Evolutionary conservation across 768 basidiomycete species (phyloP), one percentile per base, ranked within the genome.

Genomic region (Phaeotremella skinneri): DNA sequence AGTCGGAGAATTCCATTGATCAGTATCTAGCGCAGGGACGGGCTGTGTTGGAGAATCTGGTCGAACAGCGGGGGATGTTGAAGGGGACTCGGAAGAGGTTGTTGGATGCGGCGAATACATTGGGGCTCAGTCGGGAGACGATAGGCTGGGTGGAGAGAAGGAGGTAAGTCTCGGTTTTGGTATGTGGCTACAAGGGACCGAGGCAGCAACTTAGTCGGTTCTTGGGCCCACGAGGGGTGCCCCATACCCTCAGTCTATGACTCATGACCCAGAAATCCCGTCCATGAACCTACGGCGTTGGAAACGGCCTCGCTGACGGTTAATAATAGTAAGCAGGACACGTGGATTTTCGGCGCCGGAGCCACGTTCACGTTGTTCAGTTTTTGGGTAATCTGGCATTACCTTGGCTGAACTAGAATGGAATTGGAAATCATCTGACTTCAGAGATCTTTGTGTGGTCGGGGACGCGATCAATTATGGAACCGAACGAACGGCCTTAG

Each of bases 81-180:
- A 98, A 97, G 78, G 93, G 78, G 41, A 97, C 96, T 0, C 88
- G 90, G 73, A 83, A 85, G 66, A 82, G 89, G 55, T 78, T 99
- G 50, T 78, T 96, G 56, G 87, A 90, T 73, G 87, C 91, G 42
- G 96, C 93, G 48, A 97, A 96, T 77, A 96, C 91, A 25, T 78
- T 99, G 58, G 96, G 96, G 0, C 79, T 98, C 73, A 92, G 92
- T 76, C 82, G 92, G 60, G 84, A 94, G 73, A 93, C 94, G 31
- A 97, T 99, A 76, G 87, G 89, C 5, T 99, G 93, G 91, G 93
- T 99, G 64, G 96, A 99, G 73, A 83, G 86, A 62, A 81, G 96
- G 77, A 96, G 90, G 92, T 91, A 62, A 58, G 84, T 81, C 1
- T 1, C 16, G 21, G 20, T 42, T 37, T 14, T 31, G 14, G 7